phyloP scores from a whole-genome alignment of 768 basidiomycete genomes.

The Lactarius hengduanensis region DNA sequence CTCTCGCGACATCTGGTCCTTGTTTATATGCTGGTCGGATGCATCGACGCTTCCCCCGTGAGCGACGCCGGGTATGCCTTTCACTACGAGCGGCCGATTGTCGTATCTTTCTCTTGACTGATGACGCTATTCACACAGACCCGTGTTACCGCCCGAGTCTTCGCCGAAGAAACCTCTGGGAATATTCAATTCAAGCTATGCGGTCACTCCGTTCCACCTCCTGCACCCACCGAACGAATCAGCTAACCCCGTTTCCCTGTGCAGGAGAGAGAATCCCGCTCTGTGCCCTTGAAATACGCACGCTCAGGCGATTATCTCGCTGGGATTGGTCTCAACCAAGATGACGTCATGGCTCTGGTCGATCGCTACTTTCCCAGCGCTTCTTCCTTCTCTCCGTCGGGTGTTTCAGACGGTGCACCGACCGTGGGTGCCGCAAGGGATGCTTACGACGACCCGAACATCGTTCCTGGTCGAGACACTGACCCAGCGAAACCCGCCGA shows the following conservation, averaged over 20 bases:
- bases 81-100: not conserved
- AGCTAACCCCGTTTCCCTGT: not conserved
- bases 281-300: slow-evolving; percentile 36
- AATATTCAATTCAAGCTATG: slow-evolving; percentile 31
- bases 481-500: too few species aligned
- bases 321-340: slow-evolving; percentile 37
- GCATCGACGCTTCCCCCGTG: not conserved
- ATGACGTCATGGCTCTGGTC: slow-evolving; percentile 31
- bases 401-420: not conserved
- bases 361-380: slow-evolving; percentile 28
- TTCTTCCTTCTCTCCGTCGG: not conserved
- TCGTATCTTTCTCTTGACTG: not conserved
- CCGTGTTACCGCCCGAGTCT: not conserved
- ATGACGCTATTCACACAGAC: not conserved
- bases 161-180: slow-evolving; percentile 15
- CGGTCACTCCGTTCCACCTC: slow-evolving; percentile 26
- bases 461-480: not conserved
- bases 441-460: not conserved
- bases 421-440: not conserved
- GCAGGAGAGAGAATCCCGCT: slow-evolving; percentile 34
- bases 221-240: not conserved
- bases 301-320: slow-evolving; percentile 32
- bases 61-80: not conserved
- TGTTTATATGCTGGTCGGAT: slow-evolving; percentile 46
- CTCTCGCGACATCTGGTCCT: slow-evolving; percentile 43